Percentiles rank a stretch among this genome's conserved stretches.
These are phyloP conservation scores for Colletotrichum liaoningense DNA, from an alignment of 2,329 filamentous ascomycete genomes.

Conservation along the genomic window DNA sequence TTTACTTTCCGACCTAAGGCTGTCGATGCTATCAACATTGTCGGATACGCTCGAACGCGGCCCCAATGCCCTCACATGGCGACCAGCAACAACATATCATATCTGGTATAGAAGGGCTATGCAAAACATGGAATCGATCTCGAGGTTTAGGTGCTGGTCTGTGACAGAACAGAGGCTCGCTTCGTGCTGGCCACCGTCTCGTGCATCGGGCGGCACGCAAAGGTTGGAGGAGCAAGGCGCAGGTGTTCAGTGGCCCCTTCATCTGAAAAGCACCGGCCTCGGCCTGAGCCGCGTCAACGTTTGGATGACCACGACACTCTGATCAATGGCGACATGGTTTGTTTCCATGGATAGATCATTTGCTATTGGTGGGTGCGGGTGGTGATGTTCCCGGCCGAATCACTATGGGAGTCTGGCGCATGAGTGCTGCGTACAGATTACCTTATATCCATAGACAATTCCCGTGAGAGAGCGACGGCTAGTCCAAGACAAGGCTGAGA, in stretches of 20 bases:
- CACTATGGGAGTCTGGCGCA: neutral
- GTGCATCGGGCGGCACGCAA: neutral
- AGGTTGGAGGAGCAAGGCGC: neutral
- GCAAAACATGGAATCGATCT: too few species aligned
- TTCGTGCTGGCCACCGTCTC: neutral
- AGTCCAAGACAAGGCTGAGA: conserved; percentile 3
- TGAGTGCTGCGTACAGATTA: conserved; percentile 14
- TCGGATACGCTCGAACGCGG: neutral
- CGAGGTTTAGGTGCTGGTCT: neutral
- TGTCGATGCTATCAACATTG: neutral
- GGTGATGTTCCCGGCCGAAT: neutral
- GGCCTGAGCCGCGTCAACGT: neutral
- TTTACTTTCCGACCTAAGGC: neutral
- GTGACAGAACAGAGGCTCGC: neutral
- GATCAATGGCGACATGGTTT: neutral
- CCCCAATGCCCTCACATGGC: neutral
- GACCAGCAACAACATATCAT: neutral
- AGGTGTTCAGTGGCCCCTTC: neutral
- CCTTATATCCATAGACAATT: neutral
- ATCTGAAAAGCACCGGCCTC: neutral
- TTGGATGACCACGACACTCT: neutral
- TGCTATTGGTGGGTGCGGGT: neutral
- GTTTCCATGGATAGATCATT: neutral
- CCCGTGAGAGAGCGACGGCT: neutral
- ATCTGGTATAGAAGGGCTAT: neutral